Evolutionary conservation across 352 stramenopile genomes (phyloP), one percentile per base, ranked within the genome.

Genomic region (Globisporangium barbulae): DNA sequence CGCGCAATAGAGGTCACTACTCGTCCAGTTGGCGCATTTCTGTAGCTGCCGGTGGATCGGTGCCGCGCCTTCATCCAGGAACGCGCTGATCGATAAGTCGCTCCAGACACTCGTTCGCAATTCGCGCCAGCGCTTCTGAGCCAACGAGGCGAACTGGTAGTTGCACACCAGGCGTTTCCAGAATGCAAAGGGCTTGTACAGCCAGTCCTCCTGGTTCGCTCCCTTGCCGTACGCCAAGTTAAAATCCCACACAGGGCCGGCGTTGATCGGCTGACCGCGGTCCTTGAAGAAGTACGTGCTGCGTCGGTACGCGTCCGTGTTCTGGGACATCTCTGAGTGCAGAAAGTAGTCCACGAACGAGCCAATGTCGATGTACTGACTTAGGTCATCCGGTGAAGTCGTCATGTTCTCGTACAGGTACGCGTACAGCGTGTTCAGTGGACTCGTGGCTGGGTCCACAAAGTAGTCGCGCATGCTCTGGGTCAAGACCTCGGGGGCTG

Each of bases 11-110:
- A 49, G 31, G 3, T 64, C 37, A 9, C 22, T 37, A 12, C 48
- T 62, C 61, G 64, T 68, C 65, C 65, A 71, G 21, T 71, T 53
- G 13, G 41, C 22, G 53, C 65, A 71, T n/a, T 68, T 59, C 13
- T 48, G 15, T 4, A 71, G 60, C 42, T 60, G 55, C 2, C 59
- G 61, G 17, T 59, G 15, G 25, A 71, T 63, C 22, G 61, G 39
- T 0, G 42, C 41, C 5, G 30, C 41, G 22, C 59, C 42, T 5
- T 48, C 52, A 1, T 47, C 37, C 13, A 61, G 9, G 13, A 61
- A 61, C 2, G 39, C 22, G 9, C 49, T 41, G 22, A 52, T 61
- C 37, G 37, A 7, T 7, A 13, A 10, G 22, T 48, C 17, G 17
- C 42, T 48, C 42, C 42, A 48, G 0, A n/a, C 5, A 2, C 10